Evolutionary conservation across 352 stramenopile species (phyloP).

Genomic region (Globisporangium uncinulatum): DNA sequence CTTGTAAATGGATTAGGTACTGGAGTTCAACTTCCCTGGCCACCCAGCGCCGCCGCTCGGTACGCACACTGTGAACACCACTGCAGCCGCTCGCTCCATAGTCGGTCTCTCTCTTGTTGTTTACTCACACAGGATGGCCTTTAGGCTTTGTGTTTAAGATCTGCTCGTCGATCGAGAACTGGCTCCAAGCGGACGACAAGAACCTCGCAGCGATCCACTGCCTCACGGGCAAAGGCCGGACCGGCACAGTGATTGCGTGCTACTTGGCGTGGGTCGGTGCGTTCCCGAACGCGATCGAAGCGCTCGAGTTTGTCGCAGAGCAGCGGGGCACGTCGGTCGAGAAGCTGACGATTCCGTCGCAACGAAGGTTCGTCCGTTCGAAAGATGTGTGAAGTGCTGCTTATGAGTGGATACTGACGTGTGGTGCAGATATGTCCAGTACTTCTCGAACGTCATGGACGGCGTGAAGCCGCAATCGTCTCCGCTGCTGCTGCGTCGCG

Average conservation of each 20-base stretch:
- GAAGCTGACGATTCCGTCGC: constrained; percentile 95
- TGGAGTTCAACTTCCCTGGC: constrained; percentile 97
- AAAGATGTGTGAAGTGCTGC: too few species aligned
- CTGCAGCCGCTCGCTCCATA: neutral
- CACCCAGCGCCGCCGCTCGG: constrained; percentile 94
- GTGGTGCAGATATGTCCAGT: constrained; percentile 91
- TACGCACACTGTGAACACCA: too few species aligned
- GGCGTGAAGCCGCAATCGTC: constrained; percentile 92
- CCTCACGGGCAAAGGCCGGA: constrained; percentile 94
- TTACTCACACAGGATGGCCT: neutral
- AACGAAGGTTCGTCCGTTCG: constrained; percentile 85
- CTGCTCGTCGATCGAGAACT: constrained; percentile 95
- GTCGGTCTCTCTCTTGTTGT: neutral
- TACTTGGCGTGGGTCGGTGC: constrained; percentile 95
- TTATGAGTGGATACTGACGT: neutral
- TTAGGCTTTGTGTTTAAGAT: constrained; percentile 95
- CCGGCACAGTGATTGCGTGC: constrained; percentile 91
- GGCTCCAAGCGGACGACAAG: constrained; percentile 92
- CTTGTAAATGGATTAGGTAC: constrained; percentile 34
- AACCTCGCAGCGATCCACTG: constrained; percentile 97
- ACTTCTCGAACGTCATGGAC: constrained; percentile 98
- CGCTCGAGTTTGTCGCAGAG: constrained; percentile 91
- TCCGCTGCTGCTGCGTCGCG: constrained; percentile 91
- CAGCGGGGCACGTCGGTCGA: constrained; percentile 85
- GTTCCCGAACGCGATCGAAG: constrained; percentile 90